These are phyloP conservation scores for Clarkia xantiana DNA, from an alignment of 345 rosid species.

Conservation along the genomic window DNA sequence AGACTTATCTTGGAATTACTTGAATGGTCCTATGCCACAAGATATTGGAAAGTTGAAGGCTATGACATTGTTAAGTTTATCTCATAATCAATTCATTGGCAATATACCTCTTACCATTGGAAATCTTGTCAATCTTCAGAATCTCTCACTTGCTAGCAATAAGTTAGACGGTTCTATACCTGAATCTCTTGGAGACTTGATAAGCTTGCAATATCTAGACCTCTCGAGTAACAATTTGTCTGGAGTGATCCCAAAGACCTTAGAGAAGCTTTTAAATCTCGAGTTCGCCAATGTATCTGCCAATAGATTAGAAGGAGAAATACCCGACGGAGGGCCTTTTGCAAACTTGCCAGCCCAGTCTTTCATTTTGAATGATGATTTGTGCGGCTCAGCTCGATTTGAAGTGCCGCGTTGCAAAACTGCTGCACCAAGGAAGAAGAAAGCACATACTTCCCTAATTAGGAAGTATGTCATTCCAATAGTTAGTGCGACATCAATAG, in stretches of 20 bases:
- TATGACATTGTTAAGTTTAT: not conserved
- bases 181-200: not conserved
- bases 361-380: not conserved
- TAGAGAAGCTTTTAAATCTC: not conserved
- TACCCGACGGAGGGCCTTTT: slow-evolving; percentile 1
- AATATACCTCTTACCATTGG: slow-evolving; percentile 7
- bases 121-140: not conserved
- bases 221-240: slow-evolving; percentile 1
- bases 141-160: not conserved
- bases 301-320: not conserved
- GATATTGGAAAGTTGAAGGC: not conserved
- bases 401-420: not conserved
- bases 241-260: not conserved
- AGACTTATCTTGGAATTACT: slow-evolving; percentile 2
- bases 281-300: not conserved
- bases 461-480: not conserved
- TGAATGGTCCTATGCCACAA: not conserved
- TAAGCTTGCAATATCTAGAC: slow-evolving; percentile 3
- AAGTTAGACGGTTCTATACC: not conserved
- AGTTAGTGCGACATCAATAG: not conserved
- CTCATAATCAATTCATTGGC: slow-evolving; percentile 2
- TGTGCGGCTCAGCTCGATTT: not conserved
- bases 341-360: slow-evolving; percentile 2
- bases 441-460: not conserved
- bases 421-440: not conserved